Evolutionary conservation across 164 flowering plant genomes (phyloP), one percentile per base, ranked within the genome.

Genomic region (Dillenia suffruticosa): DNA sequence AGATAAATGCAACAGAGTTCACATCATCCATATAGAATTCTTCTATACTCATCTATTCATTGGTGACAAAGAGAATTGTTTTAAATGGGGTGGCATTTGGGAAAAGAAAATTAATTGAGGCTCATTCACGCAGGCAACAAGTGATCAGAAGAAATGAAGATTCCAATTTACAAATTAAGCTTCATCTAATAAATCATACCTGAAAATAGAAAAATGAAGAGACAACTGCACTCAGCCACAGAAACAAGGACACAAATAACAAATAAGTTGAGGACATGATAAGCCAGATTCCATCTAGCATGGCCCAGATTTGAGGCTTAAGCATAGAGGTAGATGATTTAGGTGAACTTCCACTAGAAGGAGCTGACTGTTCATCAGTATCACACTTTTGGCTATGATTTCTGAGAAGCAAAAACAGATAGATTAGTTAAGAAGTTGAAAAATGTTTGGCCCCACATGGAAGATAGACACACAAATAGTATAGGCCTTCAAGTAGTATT

Each of bases 131-230:
- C 40, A 32, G 40, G 40, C 5, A 32, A 32, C 40, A 32, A 32
- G 40, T 0, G 7, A 32, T 4, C 40, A 32, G 40, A 32, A 32
- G 40, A 32, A 26, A 32, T 5, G 40, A 32, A 32, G 40, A 32
- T 32, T 32, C 40, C 40, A 32, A 5, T 4, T 32, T 32, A 5
- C 40, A 32, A 32, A 32, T 6, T 32, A 32, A 32, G 40, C 40
- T 32, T 32, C 40, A 32, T 32, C 40, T 32, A 32, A 32, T 6
- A 7, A 32, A 19, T 14, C 61, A 62, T 76, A 89, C 97, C 89
- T 91, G 98, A 72, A 94, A 91, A 72, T 94, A 94, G 70, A 94
- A 94, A 83, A 90, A 89, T 58, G 98, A 93, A 56, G 98, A 93
- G 57, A 90, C 82, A 68, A 87, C 89, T 52, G 98, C 98, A 83